Conservation (phyloP, 306 rosid genomes). For the Lathyrus sativus region DNA sequence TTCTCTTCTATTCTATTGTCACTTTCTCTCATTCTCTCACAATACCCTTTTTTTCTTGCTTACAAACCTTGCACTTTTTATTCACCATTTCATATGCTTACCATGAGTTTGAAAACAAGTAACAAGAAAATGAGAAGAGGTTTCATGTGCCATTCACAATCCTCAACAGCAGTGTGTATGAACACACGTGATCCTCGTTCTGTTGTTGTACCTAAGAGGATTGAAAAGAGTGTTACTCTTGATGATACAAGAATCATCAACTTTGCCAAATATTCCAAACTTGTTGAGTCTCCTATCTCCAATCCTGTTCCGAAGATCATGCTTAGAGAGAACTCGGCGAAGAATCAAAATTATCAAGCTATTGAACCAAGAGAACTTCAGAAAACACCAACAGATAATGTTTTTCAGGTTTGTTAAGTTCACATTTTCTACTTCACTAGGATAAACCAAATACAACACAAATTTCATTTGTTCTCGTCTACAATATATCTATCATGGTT, state of each 20-base stretch:
- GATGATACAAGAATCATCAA: conserved; percentile 46
- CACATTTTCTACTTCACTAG: conserved; percentile 1
- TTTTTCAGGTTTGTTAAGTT: conserved; percentile 59
- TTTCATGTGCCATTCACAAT: conserved; percentile 75
- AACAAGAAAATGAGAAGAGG: conserved; percentile 50
- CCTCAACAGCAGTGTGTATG: conserved; percentile 80
- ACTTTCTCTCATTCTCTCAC: conserved; percentile 44
- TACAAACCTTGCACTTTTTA: neutral
- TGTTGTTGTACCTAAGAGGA: conserved; percentile 53
- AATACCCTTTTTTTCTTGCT: neutral
- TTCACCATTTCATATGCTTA: neutral
- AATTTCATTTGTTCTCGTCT: neutral
- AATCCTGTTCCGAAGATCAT: conserved; percentile 33
- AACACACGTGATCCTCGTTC: conserved; percentile 49
- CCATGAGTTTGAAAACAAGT: conserved; percentile 47
- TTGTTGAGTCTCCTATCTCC: conserved; percentile 50
- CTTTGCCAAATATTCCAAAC: conserved; percentile 60
- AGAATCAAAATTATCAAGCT: conserved; percentile 19
- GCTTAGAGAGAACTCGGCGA: conserved; percentile 14
- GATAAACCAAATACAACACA: neutral
- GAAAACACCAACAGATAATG: conserved; percentile 46
- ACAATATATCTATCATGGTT: neutral
- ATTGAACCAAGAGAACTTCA: conserved; percentile 44
- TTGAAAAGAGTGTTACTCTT: conserved; percentile 34
- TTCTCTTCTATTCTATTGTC: conserved; percentile 35